Conservation (phyloP, 192 early-diverging fungal genomes). For the Backusella westeae region DNA sequence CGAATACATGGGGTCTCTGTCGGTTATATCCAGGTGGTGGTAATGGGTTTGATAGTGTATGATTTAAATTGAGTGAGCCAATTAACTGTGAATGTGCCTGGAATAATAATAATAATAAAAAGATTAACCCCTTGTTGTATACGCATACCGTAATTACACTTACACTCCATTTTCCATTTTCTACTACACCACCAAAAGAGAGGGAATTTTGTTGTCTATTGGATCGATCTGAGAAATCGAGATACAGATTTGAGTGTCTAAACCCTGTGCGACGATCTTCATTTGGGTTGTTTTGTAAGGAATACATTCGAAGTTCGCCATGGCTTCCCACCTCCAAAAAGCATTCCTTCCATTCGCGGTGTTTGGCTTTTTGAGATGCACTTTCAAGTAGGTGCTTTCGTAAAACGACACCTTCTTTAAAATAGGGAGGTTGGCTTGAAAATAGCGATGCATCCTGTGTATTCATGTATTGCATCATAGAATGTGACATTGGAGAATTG, state of each 20-base stretch:
- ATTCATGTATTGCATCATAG: constrained; percentile 8
- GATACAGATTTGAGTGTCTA: constrained; percentile 6
- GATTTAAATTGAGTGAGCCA: constrained; percentile 63
- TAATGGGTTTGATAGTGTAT: constrained; percentile 80
- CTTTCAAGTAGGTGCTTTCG: constrained; percentile 83
- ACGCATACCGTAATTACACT: neutral
- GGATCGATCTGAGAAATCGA: neutral
- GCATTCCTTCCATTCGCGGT: constrained; percentile 81
- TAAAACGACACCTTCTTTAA: constrained; percentile 72
- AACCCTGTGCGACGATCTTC: constrained; percentile 32
- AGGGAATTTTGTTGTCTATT: neutral
- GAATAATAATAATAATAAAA: neutral
- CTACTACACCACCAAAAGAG: constrained; percentile 4
- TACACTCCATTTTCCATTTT: constrained; percentile 5
- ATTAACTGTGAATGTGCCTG: constrained; percentile 37
- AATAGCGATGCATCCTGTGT: neutral
- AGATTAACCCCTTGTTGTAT: neutral
- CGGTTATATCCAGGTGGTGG: constrained; percentile 82
- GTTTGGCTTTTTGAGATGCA: constrained; percentile 69
- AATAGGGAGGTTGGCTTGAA: constrained; percentile 26
- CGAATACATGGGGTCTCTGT: constrained; percentile 78
- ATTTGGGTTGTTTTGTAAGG: constrained; percentile 53
- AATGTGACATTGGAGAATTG: neutral
- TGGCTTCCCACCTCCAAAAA: constrained; percentile 72
- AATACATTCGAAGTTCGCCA: constrained; percentile 69